Evolutionary conservation across 345 rosid species (phyloP).

Genomic region (Salix dunnii): DNA sequence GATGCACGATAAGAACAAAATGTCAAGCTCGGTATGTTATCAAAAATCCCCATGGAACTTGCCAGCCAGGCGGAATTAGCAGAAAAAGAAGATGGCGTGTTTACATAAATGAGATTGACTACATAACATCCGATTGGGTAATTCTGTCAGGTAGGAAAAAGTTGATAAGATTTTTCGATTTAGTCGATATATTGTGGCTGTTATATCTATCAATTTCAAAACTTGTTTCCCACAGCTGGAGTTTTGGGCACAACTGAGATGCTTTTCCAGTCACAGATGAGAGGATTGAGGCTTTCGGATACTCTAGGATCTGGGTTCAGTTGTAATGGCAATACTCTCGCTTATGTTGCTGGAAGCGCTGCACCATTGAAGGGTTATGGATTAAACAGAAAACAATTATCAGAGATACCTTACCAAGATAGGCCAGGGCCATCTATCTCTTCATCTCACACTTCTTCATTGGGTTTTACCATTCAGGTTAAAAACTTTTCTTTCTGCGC

Average conservation of each 20-base stretch:
- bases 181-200: not conserved
- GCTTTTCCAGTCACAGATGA: slow-evolving; percentile 39
- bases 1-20: slow-evolving; percentile 33
- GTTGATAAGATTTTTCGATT: not conserved
- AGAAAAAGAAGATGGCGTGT: slow-evolving; percentile 39
- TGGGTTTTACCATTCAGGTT: slow-evolving; percentile 48
- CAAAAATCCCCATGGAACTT: slow-evolving; percentile 21
- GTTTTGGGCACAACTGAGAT: slow-evolving; percentile 45
- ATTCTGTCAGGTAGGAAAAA: slow-evolving; percentile 34
- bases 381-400: slow-evolving; percentile 26
- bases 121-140: slow-evolving; percentile 37
- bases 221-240: slow-evolving; percentile 28
- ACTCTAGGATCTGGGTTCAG: slow-evolving; percentile 43
- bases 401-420: slow-evolving; percentile 26
- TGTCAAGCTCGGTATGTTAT: slow-evolving; percentile 33
- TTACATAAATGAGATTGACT: slow-evolving; percentile 38
- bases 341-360: slow-evolving; percentile 42
- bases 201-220: not conserved
- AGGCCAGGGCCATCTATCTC: slow-evolving; percentile 48
- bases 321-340: slow-evolving; percentile 40
- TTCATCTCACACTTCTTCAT: slow-evolving; percentile 35
- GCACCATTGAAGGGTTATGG: slow-evolving; percentile 42
- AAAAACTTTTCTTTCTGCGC: not conserved
- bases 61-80: slow-evolving; percentile 8
- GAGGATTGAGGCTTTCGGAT: slow-evolving; percentile 38